Base-by-base conservation (phyloP, 108 stramenopile genomes). In the Aurantiochytrium sp. region DNA sequence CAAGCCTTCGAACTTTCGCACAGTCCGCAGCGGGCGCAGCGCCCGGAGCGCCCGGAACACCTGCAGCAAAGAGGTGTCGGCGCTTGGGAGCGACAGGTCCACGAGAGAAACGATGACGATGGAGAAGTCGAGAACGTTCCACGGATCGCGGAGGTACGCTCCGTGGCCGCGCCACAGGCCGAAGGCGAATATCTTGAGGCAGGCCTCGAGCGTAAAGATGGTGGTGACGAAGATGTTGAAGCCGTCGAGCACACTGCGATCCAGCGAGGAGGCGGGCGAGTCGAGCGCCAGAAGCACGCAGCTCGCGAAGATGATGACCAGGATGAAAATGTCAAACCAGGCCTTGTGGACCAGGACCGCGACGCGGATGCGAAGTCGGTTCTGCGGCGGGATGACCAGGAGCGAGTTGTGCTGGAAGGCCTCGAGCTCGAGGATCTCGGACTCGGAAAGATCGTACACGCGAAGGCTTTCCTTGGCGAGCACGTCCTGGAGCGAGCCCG, bases 41-140 rank as follows among this genome's bases (percentile, higher is more conserved):
- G 93, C 92, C 39, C 95, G 91, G 4, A 95, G 55, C 21, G 92
- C 69, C 21, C 94, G 86, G 27, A 95, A 50, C 4, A 88, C 86
- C 69, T 89, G 87, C 21, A 95, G 85, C 4, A 73, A 37, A n/a
- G 22, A 34, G 21, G 92, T 59, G 36, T 85, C 50, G 12, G 45
- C 22, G 22, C 27, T 52, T 22, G 59, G 34, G 19, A 81, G n/a
- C 39, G 31, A n/a, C n/a, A 69, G 22, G 48, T 22, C 42, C 12
- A 91, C 50, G 68, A 94, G 45, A 27, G 93, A 93, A 17, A 94
- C 87, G 6, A 91, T 15, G 6, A 94, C 93, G 39, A 94, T 90
- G 34, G 53, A 41, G 22, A 91, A 91, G 87, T 95, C 95, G 2
- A 95, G 41, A 4, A 93, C 30, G 68, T 95, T 95, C 95, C 95